Base-by-base conservation (phyloP, 495 filamentous ascomycete genomes). In the Lasiosphaeria hispida region DNA sequence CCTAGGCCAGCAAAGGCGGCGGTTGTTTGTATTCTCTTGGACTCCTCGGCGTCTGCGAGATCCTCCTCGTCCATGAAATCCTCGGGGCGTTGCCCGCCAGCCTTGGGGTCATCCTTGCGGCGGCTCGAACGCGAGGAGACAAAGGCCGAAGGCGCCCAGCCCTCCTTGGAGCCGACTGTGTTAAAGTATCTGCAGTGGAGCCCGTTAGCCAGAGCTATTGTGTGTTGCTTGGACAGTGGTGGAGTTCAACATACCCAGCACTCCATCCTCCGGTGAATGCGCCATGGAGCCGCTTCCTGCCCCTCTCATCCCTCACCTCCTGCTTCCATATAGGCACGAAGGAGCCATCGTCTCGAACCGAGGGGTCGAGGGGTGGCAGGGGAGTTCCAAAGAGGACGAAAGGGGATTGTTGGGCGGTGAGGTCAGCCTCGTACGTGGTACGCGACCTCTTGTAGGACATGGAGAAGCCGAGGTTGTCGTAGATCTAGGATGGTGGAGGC, bases 41-140 rank as follows among this genome's bases (percentile, higher is more conserved):
- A 79, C 71, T 96, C 92, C 50, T 86, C 92, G 2, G 87, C 87
- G 62, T 96, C 93, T 10, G 89, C 87, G 10, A 96, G 75, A 72
- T 98, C 94, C 72, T 98, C 95, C 60, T 96, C 95, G 61, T 98
- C 94, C 94, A 98, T 98, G 59, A 91, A 97, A 67, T 98, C 94
- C 64, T 97, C 93, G 8, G 86, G 80, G 34, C 85, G 85, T 68
- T 89, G 85, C 63, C 85, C 76, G 10, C 62, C 17, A 0, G 71
- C 14, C 7, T 80, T 77, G 11, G 75, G 55, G 19, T 72, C 80
- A 76, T 93, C 86, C 62, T 90, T 87, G 53, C 83, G 82, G 47
- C 89, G 87, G 60, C 90, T 89, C 39, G 85, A 73, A 0, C 94
- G 89, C 38, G 94, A 96, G 4, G 92, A 97, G 36, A 96, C 87